Conservation (phyloP, 768 basidiomycete genomes). For the Lyophyllum atratum region DNA sequence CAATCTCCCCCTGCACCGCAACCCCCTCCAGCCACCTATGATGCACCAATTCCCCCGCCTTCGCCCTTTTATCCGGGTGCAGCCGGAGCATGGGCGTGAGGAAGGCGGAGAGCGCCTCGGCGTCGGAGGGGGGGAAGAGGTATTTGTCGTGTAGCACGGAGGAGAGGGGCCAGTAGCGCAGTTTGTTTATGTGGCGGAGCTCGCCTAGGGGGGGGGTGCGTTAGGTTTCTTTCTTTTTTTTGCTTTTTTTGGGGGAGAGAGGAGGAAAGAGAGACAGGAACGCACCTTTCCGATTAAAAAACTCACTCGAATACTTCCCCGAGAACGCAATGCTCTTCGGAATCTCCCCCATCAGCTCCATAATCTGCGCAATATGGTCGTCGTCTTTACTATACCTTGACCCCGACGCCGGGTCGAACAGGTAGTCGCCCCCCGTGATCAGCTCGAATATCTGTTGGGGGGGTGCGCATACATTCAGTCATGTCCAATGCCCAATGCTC, state of each 20-base stretch:
- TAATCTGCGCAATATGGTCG: constrained; percentile 96
- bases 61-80: constrained; percentile 86
- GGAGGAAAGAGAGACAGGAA: neutral
- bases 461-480: neutral
- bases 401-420: constrained; percentile 96
- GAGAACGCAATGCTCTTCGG: constrained; percentile 81
- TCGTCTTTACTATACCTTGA: constrained; percentile 96
- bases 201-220: constrained; percentile 47
- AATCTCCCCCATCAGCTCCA: constrained; percentile 92
- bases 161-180: constrained; percentile 88
- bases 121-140: constrained; percentile 82
- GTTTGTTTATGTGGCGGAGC: constrained; percentile 90
- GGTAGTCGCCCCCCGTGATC: constrained; percentile 94
- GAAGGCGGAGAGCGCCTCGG: constrained; percentile 80
- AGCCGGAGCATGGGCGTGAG: constrained; percentile 88
- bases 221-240: neutral
- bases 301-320: constrained; percentile 92
- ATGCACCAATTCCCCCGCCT: constrained; percentile 81
- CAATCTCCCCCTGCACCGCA: constrained; percentile 88
- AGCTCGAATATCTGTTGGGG: constrained; percentile 82
- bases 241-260: neutral
- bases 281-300: constrained; percentile 93
- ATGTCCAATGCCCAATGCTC: neutral
- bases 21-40: constrained; percentile 88
- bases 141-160: constrained; percentile 93